Conservation (phyloP, 1,284 basidiomycete species). For the Gomphus bonarii region DNA sequence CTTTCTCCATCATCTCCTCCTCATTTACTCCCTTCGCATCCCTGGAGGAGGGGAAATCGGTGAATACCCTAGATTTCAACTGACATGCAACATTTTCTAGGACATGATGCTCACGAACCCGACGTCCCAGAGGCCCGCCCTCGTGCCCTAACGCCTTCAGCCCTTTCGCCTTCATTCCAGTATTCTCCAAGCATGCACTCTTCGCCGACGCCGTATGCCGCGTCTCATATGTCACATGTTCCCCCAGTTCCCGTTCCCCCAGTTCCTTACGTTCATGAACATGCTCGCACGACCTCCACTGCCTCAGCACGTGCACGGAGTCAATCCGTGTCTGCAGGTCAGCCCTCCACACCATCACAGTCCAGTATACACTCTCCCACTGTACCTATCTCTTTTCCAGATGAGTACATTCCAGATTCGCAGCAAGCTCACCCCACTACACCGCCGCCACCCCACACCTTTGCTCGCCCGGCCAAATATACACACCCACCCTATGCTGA, state of each 20-base stretch:
- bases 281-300: conserved; percentile 3
- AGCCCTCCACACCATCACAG: not conserved
- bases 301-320: conserved; percentile 5
- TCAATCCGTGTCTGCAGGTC: conserved; percentile 6
- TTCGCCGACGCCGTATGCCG: not conserved
- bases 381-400: conserved; percentile 1
- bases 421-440: not conserved
- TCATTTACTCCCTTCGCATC: not conserved
- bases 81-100: conserved; percentile 5
- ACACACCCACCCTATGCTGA: conserved; percentile 22
- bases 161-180: not conserved
- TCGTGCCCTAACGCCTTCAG: not conserved
- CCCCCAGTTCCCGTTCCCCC: not conserved
- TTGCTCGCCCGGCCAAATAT: conserved; percentile 5
- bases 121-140: not conserved
- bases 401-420: not conserved
- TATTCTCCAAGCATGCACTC: not conserved
- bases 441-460: conserved; percentile 4
- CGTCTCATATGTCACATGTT: not conserved
- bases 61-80: not conserved
- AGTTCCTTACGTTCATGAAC: not conserved
- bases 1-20: not conserved
- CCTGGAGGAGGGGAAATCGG: not conserved
- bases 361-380: not conserved
- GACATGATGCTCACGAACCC: not conserved